phyloP scores from a whole-genome alignment of 768 basidiomycete species.

The Coprinellus aureogranulatus region DNA sequence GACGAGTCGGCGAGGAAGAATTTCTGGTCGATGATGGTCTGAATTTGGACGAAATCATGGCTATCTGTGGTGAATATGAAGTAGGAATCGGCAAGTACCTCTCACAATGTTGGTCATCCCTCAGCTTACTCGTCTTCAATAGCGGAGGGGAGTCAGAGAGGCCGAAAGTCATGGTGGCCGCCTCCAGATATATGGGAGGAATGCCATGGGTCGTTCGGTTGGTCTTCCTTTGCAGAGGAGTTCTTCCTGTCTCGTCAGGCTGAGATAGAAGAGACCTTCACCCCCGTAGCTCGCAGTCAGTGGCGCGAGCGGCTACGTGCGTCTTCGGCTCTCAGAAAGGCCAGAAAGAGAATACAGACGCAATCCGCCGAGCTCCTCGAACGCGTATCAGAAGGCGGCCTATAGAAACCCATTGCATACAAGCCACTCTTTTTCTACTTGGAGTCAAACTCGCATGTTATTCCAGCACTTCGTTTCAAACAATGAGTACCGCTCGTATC shows the following conservation, averaged over 20 bases:
- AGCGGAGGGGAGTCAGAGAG: not conserved
- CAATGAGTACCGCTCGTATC: too few relatives aligned
- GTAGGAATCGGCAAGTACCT: too few relatives aligned
- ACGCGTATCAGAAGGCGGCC: too few relatives aligned
- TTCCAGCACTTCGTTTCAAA: too few relatives aligned
- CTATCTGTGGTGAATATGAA: not conserved
- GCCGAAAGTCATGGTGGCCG: not conserved
- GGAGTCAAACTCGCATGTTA: too few relatives aligned
- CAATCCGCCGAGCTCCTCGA: too few relatives aligned
- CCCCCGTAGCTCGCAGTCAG: not conserved
- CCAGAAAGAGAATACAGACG: too few relatives aligned
- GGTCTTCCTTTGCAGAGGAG: not conserved
- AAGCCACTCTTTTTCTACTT: too few relatives aligned
- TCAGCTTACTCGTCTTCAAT: too few relatives aligned
- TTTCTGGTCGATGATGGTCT: not conserved
- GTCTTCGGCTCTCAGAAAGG: not conserved
- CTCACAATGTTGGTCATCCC: too few relatives aligned
- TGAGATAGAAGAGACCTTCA: not conserved
- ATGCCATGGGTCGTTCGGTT: not conserved
- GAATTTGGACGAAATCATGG: not conserved
- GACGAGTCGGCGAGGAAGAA: not conserved
- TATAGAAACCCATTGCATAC: too few relatives aligned
- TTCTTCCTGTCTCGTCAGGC: not conserved
- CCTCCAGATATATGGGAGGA: not conserved
- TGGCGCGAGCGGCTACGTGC: not conserved